A percentile compares a stretch with the other conserved stretches of the same genome.
Conservation (phyloP, 345 rosid species). For the Hibiscus mutabilis region DNA sequence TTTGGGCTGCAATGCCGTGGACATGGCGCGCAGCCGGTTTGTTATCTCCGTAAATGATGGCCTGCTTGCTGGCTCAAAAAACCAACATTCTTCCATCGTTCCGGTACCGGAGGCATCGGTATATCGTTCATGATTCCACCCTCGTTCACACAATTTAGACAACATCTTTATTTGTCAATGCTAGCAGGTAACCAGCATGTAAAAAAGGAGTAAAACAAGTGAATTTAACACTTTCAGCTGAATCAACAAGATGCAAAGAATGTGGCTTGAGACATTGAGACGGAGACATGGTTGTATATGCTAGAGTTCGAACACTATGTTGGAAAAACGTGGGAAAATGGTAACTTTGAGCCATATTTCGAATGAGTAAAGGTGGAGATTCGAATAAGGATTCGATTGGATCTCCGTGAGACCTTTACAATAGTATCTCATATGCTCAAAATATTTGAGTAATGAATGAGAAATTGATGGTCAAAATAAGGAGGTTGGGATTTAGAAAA, state of each 20-base stretch:
- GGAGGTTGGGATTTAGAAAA: no score
- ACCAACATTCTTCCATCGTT: constrained; percentile 82
- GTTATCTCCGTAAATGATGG: constrained; percentile 82
- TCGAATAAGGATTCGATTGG: no score
- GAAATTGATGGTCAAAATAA: no score
- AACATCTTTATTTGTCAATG: neutral
- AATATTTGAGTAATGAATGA: no score
- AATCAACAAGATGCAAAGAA: no score
- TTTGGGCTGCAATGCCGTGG: constrained; percentile 42
- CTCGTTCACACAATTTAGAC: constrained; percentile 20
- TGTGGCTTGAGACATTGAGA: no score
- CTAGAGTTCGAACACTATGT: neutral
- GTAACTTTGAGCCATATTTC: no score
- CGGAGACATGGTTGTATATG: no score
- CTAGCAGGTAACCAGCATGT: neutral
- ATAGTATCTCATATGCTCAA: no score
- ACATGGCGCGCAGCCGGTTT: constrained; percentile 49
- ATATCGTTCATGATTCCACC: constrained; percentile 83
- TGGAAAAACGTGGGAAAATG: no score
- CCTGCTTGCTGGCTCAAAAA: constrained; percentile 51
- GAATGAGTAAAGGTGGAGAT: no score
- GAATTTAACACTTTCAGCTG: neutral
- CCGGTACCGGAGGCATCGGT: constrained; percentile 69
- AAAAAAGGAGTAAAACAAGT: neutral
- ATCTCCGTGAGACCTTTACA: no score